Percentiles rank a stretch among this genome's conserved stretches.
phyloP scores from a whole-genome alignment of 345 rosid species.

The Gossypium longicalyx region DNA sequence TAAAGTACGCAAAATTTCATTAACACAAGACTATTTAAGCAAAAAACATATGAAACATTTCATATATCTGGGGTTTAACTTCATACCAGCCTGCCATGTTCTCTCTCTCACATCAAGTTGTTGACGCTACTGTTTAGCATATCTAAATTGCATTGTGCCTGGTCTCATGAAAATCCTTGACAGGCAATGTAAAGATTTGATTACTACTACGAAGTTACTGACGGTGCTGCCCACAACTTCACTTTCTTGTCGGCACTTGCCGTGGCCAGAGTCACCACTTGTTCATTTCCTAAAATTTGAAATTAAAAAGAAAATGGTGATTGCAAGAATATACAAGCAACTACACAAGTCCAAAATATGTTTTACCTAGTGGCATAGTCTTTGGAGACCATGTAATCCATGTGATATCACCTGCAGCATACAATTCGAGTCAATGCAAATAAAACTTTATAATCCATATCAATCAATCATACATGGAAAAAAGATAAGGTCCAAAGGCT shows the following conservation, averaged over 20 bases:
- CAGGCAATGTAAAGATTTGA: background rate
- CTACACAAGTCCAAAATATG: background rate
- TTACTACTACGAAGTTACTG: conserved; percentile 8
- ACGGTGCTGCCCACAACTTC: conserved; percentile 82
- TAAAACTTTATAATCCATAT: background rate
- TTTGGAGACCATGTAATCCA: conserved; percentile 76
- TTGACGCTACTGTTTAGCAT: background rate
- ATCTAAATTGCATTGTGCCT: background rate
- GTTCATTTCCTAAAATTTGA: conserved; percentile 51
- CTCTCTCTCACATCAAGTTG: background rate
- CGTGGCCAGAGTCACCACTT: conserved; percentile 55
- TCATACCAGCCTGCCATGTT: background rate
- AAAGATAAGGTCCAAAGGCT: background rate
- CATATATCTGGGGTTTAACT: background rate
- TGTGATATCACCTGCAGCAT: conserved; percentile 71
- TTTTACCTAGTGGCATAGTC: conserved; percentile 55
- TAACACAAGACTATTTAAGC: background rate
- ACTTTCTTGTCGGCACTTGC: conserved; percentile 85
- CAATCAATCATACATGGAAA: background rate
- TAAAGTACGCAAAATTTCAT: background rate
- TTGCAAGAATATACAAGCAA: conserved; percentile 9
- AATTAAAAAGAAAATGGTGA: conserved; percentile 17
- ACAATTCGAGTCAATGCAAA: conserved; percentile 2
- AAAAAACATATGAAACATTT: background rate
- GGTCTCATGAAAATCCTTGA: background rate